Evolutionary conservation across 2,329 filamentous ascomycete genomes (phyloP).

Genomic region (Corynespora cassiicola): DNA sequence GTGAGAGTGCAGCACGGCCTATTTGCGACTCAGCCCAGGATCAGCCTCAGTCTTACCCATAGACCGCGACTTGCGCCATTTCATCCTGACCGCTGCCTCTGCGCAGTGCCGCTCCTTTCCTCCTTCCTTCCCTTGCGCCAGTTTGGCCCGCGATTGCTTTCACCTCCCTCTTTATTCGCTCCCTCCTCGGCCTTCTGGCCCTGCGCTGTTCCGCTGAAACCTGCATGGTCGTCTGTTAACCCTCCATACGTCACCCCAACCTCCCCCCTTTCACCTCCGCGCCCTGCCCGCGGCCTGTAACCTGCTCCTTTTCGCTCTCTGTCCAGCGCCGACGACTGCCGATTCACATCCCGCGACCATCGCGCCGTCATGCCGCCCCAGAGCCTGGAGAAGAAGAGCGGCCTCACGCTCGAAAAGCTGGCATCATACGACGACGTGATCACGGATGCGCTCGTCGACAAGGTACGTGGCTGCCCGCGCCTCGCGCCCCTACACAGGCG

Average conservation of each 20-base stretch:
- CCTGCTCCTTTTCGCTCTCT: constrained; percentile 8
- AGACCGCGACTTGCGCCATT: constrained; percentile 21
- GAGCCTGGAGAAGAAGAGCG: constrained; percentile 66
- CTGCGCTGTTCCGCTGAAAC: constrained; percentile 23
- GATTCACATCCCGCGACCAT: constrained; percentile 2
- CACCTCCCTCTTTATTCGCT: constrained; percentile 6
- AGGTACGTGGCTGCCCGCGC: constrained; percentile 64
- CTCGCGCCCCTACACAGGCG: constrained; percentile 16
- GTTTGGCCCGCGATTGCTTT: constrained; percentile 7
- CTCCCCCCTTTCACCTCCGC: constrained; percentile 22
- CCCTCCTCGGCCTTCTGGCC: not conserved
- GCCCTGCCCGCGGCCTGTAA: not conserved
- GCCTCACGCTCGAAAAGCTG: constrained; percentile 84
- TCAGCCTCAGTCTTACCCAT: constrained; percentile 12
- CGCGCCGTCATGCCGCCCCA: constrained; percentile 50
- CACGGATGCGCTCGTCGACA: constrained; percentile 93
- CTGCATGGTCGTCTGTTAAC: constrained; percentile 16
- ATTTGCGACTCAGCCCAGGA: constrained; percentile 10
- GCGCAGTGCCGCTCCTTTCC: constrained; percentile 38
- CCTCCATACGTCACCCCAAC: constrained; percentile 39
- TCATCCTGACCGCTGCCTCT: constrained; percentile 20
- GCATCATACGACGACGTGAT: constrained; percentile 94
- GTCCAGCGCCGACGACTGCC: constrained; percentile 4
- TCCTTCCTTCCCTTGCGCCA: constrained; percentile 19
- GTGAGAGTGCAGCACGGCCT: constrained; percentile 12